These are phyloP conservation scores for Daldinia bambusicola DNA, from an alignment of 495 filamentous ascomycete genomes.

Conservation along the genomic window DNA sequence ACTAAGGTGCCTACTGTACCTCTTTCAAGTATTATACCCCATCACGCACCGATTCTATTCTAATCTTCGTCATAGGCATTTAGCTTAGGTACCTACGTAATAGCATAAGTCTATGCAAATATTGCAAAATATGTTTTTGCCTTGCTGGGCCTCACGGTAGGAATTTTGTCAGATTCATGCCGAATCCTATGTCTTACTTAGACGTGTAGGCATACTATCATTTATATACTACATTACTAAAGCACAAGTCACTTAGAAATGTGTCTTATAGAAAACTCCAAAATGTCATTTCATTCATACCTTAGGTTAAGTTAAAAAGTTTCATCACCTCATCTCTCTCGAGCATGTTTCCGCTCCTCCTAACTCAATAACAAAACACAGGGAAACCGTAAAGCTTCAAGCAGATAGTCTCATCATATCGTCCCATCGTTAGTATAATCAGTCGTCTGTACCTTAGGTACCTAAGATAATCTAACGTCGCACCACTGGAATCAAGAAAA, in stretches of 20 bases:
- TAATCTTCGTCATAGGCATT: background rate
- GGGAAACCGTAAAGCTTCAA: background rate
- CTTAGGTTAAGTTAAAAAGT: background rate
- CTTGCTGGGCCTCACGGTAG: slow-evolving; percentile 5
- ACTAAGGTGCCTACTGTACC: background rate
- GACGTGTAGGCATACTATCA: too few relatives aligned
- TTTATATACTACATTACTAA: too few relatives aligned
- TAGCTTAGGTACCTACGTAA: background rate
- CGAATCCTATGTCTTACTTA: slow-evolving; percentile 8
- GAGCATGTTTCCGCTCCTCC: background rate
- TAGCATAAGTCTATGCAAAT: background rate
- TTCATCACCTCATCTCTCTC: background rate
- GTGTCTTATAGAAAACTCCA: too few relatives aligned
- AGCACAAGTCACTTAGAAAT: too few relatives aligned
- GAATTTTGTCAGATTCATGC: slow-evolving; percentile 14
- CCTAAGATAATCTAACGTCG: too few relatives aligned
- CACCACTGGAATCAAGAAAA: too few relatives aligned
- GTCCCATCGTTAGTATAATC: background rate
- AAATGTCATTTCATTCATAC: background rate
- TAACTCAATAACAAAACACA: background rate
- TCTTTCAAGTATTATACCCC: background rate
- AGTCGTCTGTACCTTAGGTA: background rate
- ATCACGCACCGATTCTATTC: slow-evolving; percentile 5
- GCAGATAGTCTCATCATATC: background rate
- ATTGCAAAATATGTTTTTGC: background rate